Percentiles rank a stretch among this genome's conserved stretches.
These are phyloP conservation scores for Posidonia oceanica DNA, from an alignment of 116 monocot genomes.

Conservation along the genomic window DNA sequence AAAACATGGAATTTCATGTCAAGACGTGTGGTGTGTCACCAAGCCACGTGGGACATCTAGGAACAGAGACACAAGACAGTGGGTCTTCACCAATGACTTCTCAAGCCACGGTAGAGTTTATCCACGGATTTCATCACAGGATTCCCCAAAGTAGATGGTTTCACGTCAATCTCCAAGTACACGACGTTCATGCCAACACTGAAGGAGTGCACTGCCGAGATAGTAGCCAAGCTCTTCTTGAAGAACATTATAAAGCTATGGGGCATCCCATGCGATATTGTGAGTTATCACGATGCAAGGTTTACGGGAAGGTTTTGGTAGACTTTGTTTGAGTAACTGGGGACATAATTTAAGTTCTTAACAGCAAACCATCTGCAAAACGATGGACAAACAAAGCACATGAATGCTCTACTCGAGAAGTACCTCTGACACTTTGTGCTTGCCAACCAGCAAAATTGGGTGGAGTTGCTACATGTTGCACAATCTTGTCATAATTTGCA, in stretches of 20 bases:
- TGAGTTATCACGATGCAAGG: not conserved
- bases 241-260: constrained; percentile 4
- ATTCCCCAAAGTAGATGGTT: not conserved
- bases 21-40: not conserved
- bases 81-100: not conserved
- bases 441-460: constrained; percentile 1
- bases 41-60: not conserved
- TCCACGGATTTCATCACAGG: not conserved
- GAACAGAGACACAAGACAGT: not conserved
- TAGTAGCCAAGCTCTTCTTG: not conserved
- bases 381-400: not conserved
- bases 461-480: not conserved
- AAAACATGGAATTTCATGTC: not conserved
- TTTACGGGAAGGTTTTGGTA: not conserved
- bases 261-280: too few relatives aligned
- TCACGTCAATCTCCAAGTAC: constrained; percentile 1
- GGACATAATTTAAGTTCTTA: not conserved
- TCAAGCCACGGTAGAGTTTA: not conserved
- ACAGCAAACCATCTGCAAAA: constrained; percentile 11
- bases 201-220: not conserved
- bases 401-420: not conserved
- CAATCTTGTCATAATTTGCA: constrained; percentile 5
- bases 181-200: not conserved
- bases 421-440: not conserved
- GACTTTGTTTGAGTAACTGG: not conserved